Conservation (phyloP, 768 basidiomycete genomes). For the Chalciporus pseudorubinellus region DNA sequence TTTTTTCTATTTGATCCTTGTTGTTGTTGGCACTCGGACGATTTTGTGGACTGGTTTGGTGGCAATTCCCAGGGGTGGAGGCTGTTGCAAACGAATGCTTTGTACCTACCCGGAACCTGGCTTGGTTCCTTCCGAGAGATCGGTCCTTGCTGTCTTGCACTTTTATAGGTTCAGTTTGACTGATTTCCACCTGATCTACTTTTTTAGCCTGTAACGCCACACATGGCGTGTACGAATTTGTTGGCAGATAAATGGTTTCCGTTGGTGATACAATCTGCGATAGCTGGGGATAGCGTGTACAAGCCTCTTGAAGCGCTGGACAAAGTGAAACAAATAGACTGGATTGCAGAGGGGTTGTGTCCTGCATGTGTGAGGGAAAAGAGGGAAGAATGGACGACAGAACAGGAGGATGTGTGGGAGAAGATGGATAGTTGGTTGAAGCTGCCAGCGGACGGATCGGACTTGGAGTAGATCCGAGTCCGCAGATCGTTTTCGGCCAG, state of each 20-base stretch:
- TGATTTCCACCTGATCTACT: too few species aligned
- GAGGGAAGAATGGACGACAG: slow-evolving; percentile 61
- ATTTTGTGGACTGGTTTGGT: not conserved
- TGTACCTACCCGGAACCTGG: too few species aligned
- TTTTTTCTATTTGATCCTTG: too few species aligned
- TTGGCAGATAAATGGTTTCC: slow-evolving; percentile 73
- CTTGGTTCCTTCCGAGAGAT: not conserved
- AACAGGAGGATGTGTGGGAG: slow-evolving; percentile 59
- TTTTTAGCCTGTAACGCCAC: slow-evolving; percentile 49
- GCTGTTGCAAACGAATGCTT: too few species aligned
- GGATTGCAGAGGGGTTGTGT: slow-evolving; percentile 60
- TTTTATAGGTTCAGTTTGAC: too few species aligned
- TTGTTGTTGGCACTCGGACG: not conserved
- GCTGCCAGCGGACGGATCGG: slow-evolving; percentile 8
- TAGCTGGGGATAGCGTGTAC: slow-evolving; percentile 60
- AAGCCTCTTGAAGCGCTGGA: slow-evolving; percentile 72
- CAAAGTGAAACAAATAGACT: slow-evolving; percentile 54
- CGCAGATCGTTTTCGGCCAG: not conserved
- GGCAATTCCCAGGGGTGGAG: not conserved
- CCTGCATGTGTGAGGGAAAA: slow-evolving; percentile 55
- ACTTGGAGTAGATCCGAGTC: not conserved
- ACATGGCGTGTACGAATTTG: slow-evolving; percentile 72
- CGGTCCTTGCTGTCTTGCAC: not conserved
- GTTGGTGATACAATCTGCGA: slow-evolving; percentile 64
- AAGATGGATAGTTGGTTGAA: slow-evolving; percentile 58